Conservation (phyloP, 495 filamentous ascomycete genomes). For the Trichocladium uniseriatum region DNA sequence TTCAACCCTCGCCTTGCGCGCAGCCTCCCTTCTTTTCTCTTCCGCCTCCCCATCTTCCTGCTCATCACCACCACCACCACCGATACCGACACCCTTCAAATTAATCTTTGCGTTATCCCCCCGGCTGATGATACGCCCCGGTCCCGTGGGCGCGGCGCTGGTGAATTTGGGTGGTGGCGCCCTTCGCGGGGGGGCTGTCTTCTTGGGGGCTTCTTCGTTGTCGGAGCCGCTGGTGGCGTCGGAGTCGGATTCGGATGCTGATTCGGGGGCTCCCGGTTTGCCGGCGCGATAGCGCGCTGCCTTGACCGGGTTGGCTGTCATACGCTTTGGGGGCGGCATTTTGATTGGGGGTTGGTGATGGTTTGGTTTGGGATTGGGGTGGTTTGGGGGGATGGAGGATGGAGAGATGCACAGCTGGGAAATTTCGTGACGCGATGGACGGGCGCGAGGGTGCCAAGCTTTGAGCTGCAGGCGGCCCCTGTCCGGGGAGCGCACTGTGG, state of each 20-base stretch:
- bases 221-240: conserved; percentile 50
- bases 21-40: conserved; percentile 18
- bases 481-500: too few species aligned
- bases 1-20: conserved; percentile 32
- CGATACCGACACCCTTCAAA: conserved; percentile 42
- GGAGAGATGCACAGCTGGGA: too few species aligned
- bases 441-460: too few species aligned
- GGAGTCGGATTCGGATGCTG: conserved; percentile 46
- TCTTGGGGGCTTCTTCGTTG: conserved; percentile 20
- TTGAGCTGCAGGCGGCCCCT: too few species aligned
- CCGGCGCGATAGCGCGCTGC: conserved; percentile 80
- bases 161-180: conserved; percentile 49
- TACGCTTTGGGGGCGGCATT: conserved; percentile 74
- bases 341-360: conserved; percentile 11
- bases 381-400: background rate
- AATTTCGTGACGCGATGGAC: too few species aligned
- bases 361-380: background rate
- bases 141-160: conserved; percentile 38
- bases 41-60: conserved; percentile 19
- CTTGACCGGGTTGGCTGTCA: conserved; percentile 86
- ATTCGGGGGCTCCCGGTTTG: conserved; percentile 65
- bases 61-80: conserved; percentile 40
- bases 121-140: conserved; percentile 42
- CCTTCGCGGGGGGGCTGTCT: conserved; percentile 27
- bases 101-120: conserved; percentile 60